Evolutionary conservation across 805 yeast species (phyloP).

Genomic region (Ogataea philodendri): DNA sequence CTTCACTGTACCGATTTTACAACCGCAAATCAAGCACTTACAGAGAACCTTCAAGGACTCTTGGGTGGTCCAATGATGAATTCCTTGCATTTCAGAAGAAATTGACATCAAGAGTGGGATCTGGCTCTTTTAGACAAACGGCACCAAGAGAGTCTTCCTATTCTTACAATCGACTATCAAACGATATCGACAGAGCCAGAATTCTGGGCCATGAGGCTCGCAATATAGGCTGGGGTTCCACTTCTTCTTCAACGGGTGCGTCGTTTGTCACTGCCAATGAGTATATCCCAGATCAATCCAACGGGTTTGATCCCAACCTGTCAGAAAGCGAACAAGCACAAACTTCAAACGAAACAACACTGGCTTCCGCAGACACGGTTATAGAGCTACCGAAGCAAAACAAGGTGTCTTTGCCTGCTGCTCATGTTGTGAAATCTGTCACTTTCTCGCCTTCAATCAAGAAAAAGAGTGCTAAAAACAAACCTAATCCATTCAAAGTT

Average conservation of each 20-base stretch:
- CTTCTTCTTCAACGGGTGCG: slow-evolving; percentile 12
- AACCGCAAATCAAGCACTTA: neutral
- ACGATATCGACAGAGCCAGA: slow-evolving; percentile 18
- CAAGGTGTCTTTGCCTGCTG: neutral
- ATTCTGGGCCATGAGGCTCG: slow-evolving; percentile 6
- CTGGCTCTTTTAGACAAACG: neutral
- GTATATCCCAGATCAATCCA: neutral
- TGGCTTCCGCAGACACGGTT: slow-evolving; percentile 6
- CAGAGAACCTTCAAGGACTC: slow-evolving; percentile 5
- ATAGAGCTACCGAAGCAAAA: neutral
- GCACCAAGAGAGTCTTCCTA: slow-evolving; percentile 3
- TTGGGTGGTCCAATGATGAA: slow-evolving; percentile 24
- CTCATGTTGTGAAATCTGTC: slow-evolving; percentile 12
- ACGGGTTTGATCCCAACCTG: too few relatives aligned
- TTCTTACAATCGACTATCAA: slow-evolving; percentile 10
- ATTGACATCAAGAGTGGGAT: slow-evolving; percentile 2
- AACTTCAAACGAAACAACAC: slow-evolving; percentile 1
- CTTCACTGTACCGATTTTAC: slow-evolving; percentile 1
- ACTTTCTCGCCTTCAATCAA: slow-evolving; percentile 17
- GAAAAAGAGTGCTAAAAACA: slow-evolving; percentile 1
- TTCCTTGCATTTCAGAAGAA: slow-evolving; percentile 16
- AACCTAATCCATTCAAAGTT: slow-evolving; percentile 3
- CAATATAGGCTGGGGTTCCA: slow-evolving; percentile 1
- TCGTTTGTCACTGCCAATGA: slow-evolving; percentile 30
- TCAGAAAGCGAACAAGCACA: neutral